These are phyloP conservation scores for Wickerhamiella cacticola DNA, from an alignment of 805 yeast genomes.

Conservation along the genomic window DNA sequence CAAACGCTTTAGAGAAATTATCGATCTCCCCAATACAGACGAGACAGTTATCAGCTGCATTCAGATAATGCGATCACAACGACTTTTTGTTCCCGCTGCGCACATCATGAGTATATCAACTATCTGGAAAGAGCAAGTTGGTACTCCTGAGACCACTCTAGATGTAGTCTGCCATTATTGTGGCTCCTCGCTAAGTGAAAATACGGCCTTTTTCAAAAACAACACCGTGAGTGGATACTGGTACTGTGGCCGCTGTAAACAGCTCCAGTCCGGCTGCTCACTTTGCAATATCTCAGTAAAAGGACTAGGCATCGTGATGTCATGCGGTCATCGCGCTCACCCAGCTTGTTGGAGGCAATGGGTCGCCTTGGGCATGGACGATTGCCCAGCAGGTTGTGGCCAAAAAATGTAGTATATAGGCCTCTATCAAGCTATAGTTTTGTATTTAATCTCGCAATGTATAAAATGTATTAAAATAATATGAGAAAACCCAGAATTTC, in stretches of 20 bases:
- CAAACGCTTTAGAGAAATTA: conserved; percentile 14
- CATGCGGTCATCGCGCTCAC: conserved; percentile 85
- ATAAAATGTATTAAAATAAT: no score
- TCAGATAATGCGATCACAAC: conserved; percentile 13
- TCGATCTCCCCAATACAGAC: conserved; percentile 10
- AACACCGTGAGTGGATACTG: conserved; percentile 53
- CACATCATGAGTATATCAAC: conserved; percentile 31
- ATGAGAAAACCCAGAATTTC: no score
- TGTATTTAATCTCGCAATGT: no score
- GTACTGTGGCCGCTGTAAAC: conserved; percentile 69
- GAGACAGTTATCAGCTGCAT: conserved; percentile 18
- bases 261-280: conserved; percentile 53
- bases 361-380: conserved; percentile 54
- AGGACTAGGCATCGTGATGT: conserved; percentile 51
- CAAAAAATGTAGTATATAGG: conserved; percentile 10
- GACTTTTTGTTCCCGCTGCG: conserved; percentile 43
- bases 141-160: conserved; percentile 29
- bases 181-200: conserved; percentile 26
- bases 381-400: conserved; percentile 78
- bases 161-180: conserved; percentile 37
- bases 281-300: conserved; percentile 67
- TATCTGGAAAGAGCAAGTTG: conserved; percentile 15
- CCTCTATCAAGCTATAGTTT: no score
- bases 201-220: conserved; percentile 21
- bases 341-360: conserved; percentile 66